Conservation (phyloP, 495 filamentous ascomycete species). For the Penicillium nucicola region DNA sequence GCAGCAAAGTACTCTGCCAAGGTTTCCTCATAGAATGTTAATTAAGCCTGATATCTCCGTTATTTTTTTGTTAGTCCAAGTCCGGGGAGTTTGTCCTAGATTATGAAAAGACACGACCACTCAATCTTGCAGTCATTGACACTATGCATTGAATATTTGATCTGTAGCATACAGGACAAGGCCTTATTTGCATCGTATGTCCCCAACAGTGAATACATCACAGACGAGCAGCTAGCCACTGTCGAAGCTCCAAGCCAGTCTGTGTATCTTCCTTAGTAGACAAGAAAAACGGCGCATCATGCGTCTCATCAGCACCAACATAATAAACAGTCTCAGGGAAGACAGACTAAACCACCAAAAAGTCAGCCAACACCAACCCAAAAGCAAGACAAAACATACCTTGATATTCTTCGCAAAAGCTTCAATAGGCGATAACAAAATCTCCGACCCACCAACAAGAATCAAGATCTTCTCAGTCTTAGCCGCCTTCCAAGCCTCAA, state of each 20-base stretch:
- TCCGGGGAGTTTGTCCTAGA: constrained; percentile 18
- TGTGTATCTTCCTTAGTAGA: constrained; percentile 22
- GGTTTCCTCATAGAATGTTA: constrained; percentile 50
- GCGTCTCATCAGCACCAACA: constrained; percentile 32
- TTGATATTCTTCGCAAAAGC: constrained; percentile 45
- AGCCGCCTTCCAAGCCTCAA: constrained; percentile 52
- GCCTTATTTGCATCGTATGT: too few relatives aligned
- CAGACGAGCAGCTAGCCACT: constrained; percentile 33
- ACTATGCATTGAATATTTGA: constrained; percentile 2
- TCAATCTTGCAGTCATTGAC: constrained; percentile 15
- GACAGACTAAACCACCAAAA: constrained; percentile 18
- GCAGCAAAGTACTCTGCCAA: constrained; percentile 75
- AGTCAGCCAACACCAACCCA: background rate
- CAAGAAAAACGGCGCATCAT: constrained; percentile 32
- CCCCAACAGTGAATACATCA: background rate
- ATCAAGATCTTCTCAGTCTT: constrained; percentile 49
- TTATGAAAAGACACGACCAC: constrained; percentile 31
- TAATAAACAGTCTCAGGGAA: constrained; percentile 30
- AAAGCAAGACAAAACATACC: constrained; percentile 20
- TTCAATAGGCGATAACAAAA: constrained; percentile 54
- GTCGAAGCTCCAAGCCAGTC: constrained; percentile 22
- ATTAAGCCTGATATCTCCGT: constrained; percentile 4
- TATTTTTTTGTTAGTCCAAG: constrained; percentile 20
- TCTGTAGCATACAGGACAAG: background rate
- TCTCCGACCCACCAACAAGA: constrained; percentile 53